Evolutionary conservation across 2,329 filamentous ascomycete genomes (phyloP).

Genomic region (Fonsecaea nubica): DNA sequence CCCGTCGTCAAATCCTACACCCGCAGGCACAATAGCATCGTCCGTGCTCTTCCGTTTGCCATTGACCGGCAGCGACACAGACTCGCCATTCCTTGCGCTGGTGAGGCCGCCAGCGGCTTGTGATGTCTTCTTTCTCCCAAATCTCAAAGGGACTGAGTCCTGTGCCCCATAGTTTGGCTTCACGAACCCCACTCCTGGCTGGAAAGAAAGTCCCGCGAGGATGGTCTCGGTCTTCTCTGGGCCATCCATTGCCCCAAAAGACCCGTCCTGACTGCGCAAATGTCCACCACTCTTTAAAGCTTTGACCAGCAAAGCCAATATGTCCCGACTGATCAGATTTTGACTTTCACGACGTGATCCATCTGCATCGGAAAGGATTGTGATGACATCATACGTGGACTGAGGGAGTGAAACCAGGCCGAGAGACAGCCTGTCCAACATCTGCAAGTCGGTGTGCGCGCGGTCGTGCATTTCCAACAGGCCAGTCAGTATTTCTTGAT

Average conservation of each 20-base stretch:
- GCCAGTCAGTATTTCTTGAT: constrained; percentile 76
- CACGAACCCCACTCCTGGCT: constrained; percentile 68
- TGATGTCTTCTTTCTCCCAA: constrained; percentile 65
- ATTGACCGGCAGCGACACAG: constrained; percentile 43
- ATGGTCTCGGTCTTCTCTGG: constrained; percentile 77
- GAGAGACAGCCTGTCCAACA: constrained; percentile 90
- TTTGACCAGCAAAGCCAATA: constrained; percentile 72
- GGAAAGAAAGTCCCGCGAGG: constrained; percentile 74
- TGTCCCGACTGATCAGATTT: constrained; percentile 68
- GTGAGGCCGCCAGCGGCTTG: constrained; percentile 36
- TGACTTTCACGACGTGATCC: constrained; percentile 70
- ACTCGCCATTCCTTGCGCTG: constrained; percentile 17
- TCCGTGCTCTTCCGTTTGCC: constrained; percentile 51
- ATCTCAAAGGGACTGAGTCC: constrained; percentile 66
- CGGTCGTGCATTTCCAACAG: constrained; percentile 77
- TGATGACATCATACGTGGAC: constrained; percentile 80
- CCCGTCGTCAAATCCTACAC: constrained; percentile 73
- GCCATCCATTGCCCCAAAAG: constrained; percentile 54
- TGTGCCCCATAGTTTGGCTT: constrained; percentile 71
- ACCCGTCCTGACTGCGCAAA: constrained; percentile 72
- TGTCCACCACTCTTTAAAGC: constrained; percentile 73
- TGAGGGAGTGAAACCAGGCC: constrained; percentile 79
- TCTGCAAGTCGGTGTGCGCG: constrained; percentile 83
- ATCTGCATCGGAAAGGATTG: constrained; percentile 81
- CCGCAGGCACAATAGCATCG: constrained; percentile 55